Base-by-base conservation (phyloP, 2,329 filamentous ascomycete genomes). In the Apiospora rasikravindrae region DNA sequence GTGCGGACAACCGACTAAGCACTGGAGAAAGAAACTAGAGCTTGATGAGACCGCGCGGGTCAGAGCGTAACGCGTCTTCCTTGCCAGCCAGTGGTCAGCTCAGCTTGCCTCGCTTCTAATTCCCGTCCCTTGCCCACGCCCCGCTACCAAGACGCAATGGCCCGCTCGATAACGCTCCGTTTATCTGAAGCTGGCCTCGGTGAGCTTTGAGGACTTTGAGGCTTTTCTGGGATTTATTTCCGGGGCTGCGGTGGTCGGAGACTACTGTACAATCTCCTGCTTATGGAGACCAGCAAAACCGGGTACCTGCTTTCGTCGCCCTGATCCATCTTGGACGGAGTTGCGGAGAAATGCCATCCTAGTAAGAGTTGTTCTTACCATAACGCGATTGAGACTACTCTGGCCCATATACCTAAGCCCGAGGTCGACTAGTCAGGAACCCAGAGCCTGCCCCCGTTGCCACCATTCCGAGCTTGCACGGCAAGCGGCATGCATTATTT, bases 261-360 rank as follows among this genome's bases (percentile, higher is more conserved):
- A 64, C 57, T 64, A 61, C 53, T 61, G 53, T 61, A 64, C 33
- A 64, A 64, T 64, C 57, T 64, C 57, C 57, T 64, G 57, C 29
- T 29, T 64, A 64, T 64, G 57, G 57, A 29, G 33, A 33, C 11
- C 57, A 64, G 33, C 57, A 22, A 64, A 64, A 64, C 57, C 33
- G 57, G 57, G 57, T 64, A 64, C 29, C 33, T 64, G 57, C 57
- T 64, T 29, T 64, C 57, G 33, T 64, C 57, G 57, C 19, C 33
- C 16, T 37, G 29, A 22, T n/a, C 57, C 57, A 40, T 64, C 57
- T 22, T 64, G 33, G 57, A 64, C 57, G 57, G 57, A 64, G 29
- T 40, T 64, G 57, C 57, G 57, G 57, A 64, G 57, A 64, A 64
- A 64, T 64, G 57, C 5, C 33, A 64, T 64, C 33, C 33, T 64